Base-by-base conservation (phyloP, 2,329 filamentous ascomycete genomes). In the Cytospora schulzeri region DNA sequence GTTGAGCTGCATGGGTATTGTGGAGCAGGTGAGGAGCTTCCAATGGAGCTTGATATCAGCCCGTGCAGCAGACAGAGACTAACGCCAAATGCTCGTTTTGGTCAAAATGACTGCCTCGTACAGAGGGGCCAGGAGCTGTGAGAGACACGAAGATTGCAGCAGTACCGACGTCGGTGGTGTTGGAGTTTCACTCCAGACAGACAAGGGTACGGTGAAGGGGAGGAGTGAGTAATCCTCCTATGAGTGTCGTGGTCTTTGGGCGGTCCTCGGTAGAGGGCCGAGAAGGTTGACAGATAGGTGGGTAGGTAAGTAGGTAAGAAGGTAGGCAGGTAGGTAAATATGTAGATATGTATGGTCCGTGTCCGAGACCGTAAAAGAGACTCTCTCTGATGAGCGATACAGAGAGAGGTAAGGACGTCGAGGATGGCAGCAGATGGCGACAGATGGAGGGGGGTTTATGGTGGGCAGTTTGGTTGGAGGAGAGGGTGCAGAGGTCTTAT, bases 1-100 rank as follows among this genome's bases (percentile, higher is more conserved):
- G 53, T 48, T 53, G 50, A 66, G 63, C 19, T 66, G 66, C 66
- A 67, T 60, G 57, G 29, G 35, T 62, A 60, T 33, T 45, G 66
- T 67, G 66, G 66, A 64, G 64, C 63, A 55, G 19, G 57, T 58
- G 63, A 62, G 66, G 63, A 66, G 66, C 64, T 58, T 60, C 62
- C 57, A 65, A 62, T 50, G 29, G 29, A 60, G 58, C 60, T 19
- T 58, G 41, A 57, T 64, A 62, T 54, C 58, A 58, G 65, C 62
- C 29, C 29, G 62, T 52, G 57, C 53, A 61, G 17, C 48, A 55
- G 19, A 53, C 48, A 54, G 51, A 51, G 54, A 61, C 35, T 60
- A 41, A 53, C 38, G 65, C 57, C 65, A 57, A 60, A 62, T 58
- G 62, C 58, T 62, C 55, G 55, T 31, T 38, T 33, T 56, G 54